Base-by-base conservation (phyloP, 768 basidiomycete genomes). In the Boletus rubescentipes region DNA sequence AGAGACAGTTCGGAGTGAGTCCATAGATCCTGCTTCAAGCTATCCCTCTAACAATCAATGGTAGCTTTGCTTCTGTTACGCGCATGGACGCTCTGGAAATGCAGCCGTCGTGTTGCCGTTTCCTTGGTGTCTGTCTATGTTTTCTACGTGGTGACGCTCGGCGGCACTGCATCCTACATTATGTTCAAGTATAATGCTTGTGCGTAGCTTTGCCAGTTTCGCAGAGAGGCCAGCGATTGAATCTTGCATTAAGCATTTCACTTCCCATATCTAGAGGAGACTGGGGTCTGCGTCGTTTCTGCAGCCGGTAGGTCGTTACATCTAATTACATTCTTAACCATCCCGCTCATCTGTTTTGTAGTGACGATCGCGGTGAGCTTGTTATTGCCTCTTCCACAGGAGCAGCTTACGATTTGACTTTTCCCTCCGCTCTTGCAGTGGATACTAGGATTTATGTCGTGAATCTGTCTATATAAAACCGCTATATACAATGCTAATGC, bases 61-160 rank as follows among this genome's bases (percentile, higher is more conserved):
- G 5, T 35, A 64, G 63, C 50, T 16, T 43, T 64, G 23, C 48
- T 65, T 31, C 21, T 64, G 42, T n/a, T 62, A n/a, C 61, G 64
- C 4, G 61, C 53, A 9, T 51, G 63, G 54, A 50, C 61, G 7
- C 51, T 64, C 29, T 66, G 61, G 64, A 54, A 34, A 4, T 59
- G 64, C 38, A 31, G 31, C 14, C n/a, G 21, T 29, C 20, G 11
- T 23, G 20, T 53, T 4, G 51, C 50, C n/a, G 23, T 40, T 12
- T 20, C 34, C 9, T 43, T 64, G 18, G 45, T 66, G 20, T 21
- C 16, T 2, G 14, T n/a, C 16, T 66, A 66, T 34, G 20, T 40
- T 23, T 1, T 50, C 21, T 64, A 63, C 20, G 11, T 61, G 16
- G 6, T 52, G 30, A 2, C n/a, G 18, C 9, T 36, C 26, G 9